A percentile compares a stretch with the other conserved stretches of the same genome.
Evolutionary conservation across 495 filamentous ascomycete genomes (phyloP).

Genomic region (Neurospora terricola): DNA sequence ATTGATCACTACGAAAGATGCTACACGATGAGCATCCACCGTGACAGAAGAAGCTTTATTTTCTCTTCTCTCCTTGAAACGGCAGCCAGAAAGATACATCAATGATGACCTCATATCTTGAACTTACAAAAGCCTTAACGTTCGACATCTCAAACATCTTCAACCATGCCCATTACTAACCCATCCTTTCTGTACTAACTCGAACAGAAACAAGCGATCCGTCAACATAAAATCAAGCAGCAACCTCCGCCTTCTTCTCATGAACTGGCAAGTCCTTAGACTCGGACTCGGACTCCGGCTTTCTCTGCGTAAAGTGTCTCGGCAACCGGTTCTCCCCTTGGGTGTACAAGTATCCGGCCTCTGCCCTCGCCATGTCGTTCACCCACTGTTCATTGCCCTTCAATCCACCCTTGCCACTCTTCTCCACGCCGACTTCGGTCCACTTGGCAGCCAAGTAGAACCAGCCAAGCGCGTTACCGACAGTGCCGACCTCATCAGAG

Average conservation of each 20-base stretch:
- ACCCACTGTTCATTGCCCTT: slow-evolving; percentile 53
- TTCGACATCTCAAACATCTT: no score
- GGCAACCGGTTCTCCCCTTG: slow-evolving; percentile 53
- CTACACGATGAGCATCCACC: neutral
- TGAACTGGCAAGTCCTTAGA: slow-evolving; percentile 6
- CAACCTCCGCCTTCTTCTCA: neutral
- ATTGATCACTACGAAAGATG: neutral
- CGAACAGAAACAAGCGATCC: neutral
- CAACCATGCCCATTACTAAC: neutral
- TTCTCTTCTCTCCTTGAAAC: neutral
- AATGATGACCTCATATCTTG: neutral
- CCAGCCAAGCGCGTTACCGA: slow-evolving; percentile 71
- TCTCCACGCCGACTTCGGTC: slow-evolving; percentile 30
- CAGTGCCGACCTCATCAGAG: slow-evolving; percentile 75
- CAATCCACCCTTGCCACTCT: slow-evolving; percentile 28
- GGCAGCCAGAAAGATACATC: neutral
- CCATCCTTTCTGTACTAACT: neutral
- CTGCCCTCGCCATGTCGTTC: slow-evolving; percentile 66
- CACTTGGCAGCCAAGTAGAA: slow-evolving; percentile 63
- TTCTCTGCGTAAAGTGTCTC: slow-evolving; percentile 31
- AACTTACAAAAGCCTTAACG: neutral
- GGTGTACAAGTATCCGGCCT: slow-evolving; percentile 48
- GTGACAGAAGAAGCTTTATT: neutral
- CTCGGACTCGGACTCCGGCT: slow-evolving; percentile 9
- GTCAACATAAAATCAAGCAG: neutral